These are phyloP conservation scores for Rhodamnia argentea DNA, from an alignment of 345 rosid genomes.

Conservation along the genomic window DNA sequence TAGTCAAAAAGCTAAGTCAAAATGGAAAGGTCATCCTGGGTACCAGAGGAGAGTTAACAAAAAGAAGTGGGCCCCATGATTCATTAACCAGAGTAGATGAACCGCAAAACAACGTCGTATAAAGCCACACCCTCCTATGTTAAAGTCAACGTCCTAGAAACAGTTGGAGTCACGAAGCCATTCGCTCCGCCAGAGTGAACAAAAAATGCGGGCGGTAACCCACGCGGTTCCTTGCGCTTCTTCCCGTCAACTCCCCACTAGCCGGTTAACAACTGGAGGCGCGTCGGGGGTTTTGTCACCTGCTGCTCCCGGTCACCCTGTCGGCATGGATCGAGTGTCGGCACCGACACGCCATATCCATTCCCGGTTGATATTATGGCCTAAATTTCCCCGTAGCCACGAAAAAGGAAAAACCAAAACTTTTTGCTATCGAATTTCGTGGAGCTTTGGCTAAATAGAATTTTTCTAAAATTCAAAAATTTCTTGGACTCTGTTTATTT, in stretches of 20 bases:
- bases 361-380: background rate
- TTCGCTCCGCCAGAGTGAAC: no score
- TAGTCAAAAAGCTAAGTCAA: background rate
- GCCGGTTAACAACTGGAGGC: background rate
- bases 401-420: background rate
- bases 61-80: background rate
- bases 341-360: background rate
- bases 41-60: background rate
- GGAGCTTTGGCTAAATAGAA: background rate
- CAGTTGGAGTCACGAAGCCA: background rate
- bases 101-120: background rate
- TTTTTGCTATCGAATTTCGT: background rate
- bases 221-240: background rate
- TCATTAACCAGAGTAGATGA: no score
- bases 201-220: background rate
- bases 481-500: background rate
- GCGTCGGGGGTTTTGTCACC: background rate
- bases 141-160: background rate
- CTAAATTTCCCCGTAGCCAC: background rate
- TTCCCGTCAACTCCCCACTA: background rate
- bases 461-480: background rate
- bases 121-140: background rate
- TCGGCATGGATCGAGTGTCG: background rate
- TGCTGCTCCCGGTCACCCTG: background rate
- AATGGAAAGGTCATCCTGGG: background rate